phyloP scores from a whole-genome alignment of 208 protist species.

The Leptomonas seymouri region DNA sequence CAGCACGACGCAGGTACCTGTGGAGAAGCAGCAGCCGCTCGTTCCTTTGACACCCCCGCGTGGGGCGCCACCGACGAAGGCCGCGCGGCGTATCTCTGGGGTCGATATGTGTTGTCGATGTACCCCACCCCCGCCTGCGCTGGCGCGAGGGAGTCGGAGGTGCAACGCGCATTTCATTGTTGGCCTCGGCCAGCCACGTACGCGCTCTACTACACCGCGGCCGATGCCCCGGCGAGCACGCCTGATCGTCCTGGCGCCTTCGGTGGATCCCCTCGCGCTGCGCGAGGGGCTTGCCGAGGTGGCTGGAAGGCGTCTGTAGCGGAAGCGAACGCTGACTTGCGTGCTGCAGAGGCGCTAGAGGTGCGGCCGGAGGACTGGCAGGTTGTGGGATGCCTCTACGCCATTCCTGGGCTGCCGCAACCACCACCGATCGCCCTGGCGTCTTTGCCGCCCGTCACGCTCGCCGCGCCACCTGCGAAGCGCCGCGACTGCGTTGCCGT shows the following conservation, averaged over 20 bases:
- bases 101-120: background rate
- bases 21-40: background rate
- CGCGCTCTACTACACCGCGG: slow-evolving; percentile 22
- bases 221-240: background rate
- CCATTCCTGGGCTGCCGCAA: slow-evolving; percentile 42
- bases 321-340: no score
- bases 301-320: no score
- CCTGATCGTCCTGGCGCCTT: background rate
- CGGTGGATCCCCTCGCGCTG: background rate
- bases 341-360: background rate
- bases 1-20: background rate
- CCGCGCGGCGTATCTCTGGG: slow-evolving; percentile 20
- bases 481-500: no score
- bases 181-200: slow-evolving; percentile 25
- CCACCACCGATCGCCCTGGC: slow-evolving; percentile 8
- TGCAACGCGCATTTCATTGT: background rate
- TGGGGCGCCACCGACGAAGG: slow-evolving; percentile 2
- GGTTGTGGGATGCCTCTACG: slow-evolving; percentile 22
- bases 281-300: no score
- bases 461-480: no score
- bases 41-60: background rate
- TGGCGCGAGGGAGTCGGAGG: background rate
- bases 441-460: background rate
- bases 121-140: background rate
- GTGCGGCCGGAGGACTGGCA: background rate